Evolutionary conservation across 306 rosid genomes (phyloP).

Genomic region (Medicago lupulina): DNA sequence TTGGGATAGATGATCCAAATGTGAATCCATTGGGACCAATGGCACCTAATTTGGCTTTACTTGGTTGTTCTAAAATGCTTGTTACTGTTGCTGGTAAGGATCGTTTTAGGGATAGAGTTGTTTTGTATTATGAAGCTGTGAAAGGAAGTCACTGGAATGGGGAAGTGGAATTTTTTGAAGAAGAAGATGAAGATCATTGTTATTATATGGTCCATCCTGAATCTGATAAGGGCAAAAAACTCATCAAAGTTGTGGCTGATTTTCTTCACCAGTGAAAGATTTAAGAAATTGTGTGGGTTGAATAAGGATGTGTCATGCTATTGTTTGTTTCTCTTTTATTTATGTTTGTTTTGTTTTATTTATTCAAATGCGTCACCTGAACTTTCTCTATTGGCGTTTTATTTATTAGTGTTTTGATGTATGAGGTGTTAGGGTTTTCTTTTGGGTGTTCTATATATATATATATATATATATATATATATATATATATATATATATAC

Average conservation of each 20-base stretch:
- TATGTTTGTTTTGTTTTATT: no score
- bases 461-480: no score
- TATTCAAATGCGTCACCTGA: no score
- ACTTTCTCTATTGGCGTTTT: no score
- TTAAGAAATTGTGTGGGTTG: not conserved
- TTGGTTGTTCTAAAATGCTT: conserved; percentile 44
- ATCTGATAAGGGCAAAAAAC: conserved; percentile 7
- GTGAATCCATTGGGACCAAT: conserved; percentile 44
- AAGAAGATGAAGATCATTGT: conserved; percentile 40
- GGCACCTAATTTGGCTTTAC: conserved; percentile 46
- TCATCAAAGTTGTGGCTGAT: conserved; percentile 30
- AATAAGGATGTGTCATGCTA: no score
- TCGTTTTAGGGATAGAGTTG: conserved; percentile 37
- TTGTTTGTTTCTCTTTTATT: no score
- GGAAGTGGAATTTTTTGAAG: conserved; percentile 43
- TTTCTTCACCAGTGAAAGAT: conserved; percentile 31
- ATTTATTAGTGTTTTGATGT: no score
- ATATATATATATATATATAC: no score
- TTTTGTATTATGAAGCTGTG: conserved; percentile 37
- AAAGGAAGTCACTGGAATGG: conserved; percentile 52
- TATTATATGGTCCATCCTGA: conserved; percentile 17
- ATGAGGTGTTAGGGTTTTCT: no score
- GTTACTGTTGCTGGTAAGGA: conserved; percentile 49
- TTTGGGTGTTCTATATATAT: no score
- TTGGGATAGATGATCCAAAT: conserved; percentile 47